Base-by-base conservation (phyloP, 345 rosid genomes). In the Salix viminalis region DNA sequence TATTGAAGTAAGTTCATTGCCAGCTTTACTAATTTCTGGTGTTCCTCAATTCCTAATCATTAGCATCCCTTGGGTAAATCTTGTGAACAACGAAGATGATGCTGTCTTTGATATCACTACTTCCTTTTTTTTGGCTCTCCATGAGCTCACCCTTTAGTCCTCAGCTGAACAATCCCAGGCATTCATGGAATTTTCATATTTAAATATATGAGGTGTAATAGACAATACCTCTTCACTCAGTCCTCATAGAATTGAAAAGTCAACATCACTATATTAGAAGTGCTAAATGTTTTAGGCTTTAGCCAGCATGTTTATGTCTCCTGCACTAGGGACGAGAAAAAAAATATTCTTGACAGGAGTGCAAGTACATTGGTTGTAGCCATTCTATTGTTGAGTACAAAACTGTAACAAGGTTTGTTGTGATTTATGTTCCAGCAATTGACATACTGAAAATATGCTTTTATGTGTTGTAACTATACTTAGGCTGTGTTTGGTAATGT, bases 1-100 rank as follows among this genome's bases (percentile, higher is more conserved):
- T 80, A 88, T 94, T 79, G 99, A 96, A 87, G 99, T 94, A 84
- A 84, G 96, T 91, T 84, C 75, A 39, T 41, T 79, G 67, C 52
- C n/a, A 48, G 65, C 70, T 32, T 65, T 30, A 61, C 21, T 4
- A 54, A 44, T 60, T 65, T 61, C 15, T 65, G 34, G 36, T 65
- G 24, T 79, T 65, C 66, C 56, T 75, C 48, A 48, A 52, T 75
- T 32, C 18, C 46, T 28, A 42, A 12, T 56, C 13, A 26, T 56
- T 42, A 16, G 69, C 26, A 66, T 66, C 69, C 6, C 12, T 65
- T 46, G 15, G 67, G 41, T 39, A 7, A 24, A 72, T 7, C 23
- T 70, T 28, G 19, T 10, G 44, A 39, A 64, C 21, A 30, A 37
- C 16, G 10, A 64, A 30, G 56, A 74, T 65, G 67, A 44, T n/a